Base-by-base conservation (phyloP, 192 early-diverging fungal genomes). In the Linnemannia elongata region DNA sequence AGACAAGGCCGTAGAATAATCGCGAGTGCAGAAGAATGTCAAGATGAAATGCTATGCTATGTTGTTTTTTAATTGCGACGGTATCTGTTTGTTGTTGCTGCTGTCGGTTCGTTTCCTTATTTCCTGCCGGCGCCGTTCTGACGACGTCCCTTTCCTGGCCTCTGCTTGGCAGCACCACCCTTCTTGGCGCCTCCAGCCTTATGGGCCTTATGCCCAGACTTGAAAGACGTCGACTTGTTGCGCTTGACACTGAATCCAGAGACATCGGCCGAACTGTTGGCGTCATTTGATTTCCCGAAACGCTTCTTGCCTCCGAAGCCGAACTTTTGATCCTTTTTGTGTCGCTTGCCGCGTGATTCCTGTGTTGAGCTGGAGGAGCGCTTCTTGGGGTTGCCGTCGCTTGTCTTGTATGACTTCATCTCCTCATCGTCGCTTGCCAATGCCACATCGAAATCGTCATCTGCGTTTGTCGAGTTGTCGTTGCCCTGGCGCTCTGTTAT, bases 281-380 rank as follows among this genome's bases (percentile, higher is more conserved):
- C 89, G 13, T 95, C 96, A 85, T 99, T 99, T 55, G 88, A 90
- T 69, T 97, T 99, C 52, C 89, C 77, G 70, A 91, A 82, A 41
- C 96, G 90, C 91, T 97, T 96, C 86, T 94, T 94, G 66, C 97
- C 97, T 60, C 97, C 97, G 91, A 96, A 97, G 3, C 97, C 97
- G 88, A 94, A 99, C 91, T 96, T 97, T 49, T 93, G 88, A 85
- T 98, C 95, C 90, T 97, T 96, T 66, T 85, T 85, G 41, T 35
- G 39, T 39, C 79, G 75, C 36, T 85, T 79, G 74, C 75, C 70
- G 33, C 82, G 24, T 63, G 82, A 89, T 24, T 80, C 87, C 69
- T 75, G 54, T 33, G 78, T 79, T 9, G 87, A 88, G 7, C 63
- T 22, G 18, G 85, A 72, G 1, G 70, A 72, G 18, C 74, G 81